Evolutionary conservation across 2,329 filamentous ascomycete species (phyloP), one percentile per base, ranked within the genome.

Genomic region (Curvularia sp.): DNA sequence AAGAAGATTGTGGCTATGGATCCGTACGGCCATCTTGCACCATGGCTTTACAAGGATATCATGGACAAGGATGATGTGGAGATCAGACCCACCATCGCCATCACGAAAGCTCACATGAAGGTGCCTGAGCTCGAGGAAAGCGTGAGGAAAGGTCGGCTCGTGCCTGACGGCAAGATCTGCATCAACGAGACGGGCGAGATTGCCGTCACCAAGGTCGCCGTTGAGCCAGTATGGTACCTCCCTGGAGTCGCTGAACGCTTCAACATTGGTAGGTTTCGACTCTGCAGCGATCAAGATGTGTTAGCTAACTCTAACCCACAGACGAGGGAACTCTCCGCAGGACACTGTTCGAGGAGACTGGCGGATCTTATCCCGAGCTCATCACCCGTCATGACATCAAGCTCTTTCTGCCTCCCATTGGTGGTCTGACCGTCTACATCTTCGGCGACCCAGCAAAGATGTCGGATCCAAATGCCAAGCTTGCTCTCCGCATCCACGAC

Each of bases 1-100:
- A 92, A 92, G 78, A 98, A 97, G 82, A 98, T 99, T 63, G 94
- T 98, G 13, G 92, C 94, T 18, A 97, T 99, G 92, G 95, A 98
- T 74, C 94, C 94, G 0, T 91, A 90, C 76, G 94, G 95, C 6
- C 95, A 98, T 80, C 81, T 97, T 60, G 86, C 89, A 8, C 91
- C 92, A 8, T 93, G 89, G 89, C 79, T 96, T 41, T 96, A 89
- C 81, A 90, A 90, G 64, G 88, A 94, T 62, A 84, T 86, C 46
- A 93, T 95, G 69, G 84, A 90, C 49, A 87, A 89, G 50, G 88
- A 97, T 44, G 87, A 92, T 67, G 85, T 96, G 35, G 92, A 97
- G 74, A 91, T 96, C 64, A 86, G 93, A 39, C 93, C 93, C 4
- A 96, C 93, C 0, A 97, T 96, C 75, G 93, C 93, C 13, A 87